Base-by-base conservation (phyloP, 1,284 basidiomycete species). In the Trametes hirsuta region DNA sequence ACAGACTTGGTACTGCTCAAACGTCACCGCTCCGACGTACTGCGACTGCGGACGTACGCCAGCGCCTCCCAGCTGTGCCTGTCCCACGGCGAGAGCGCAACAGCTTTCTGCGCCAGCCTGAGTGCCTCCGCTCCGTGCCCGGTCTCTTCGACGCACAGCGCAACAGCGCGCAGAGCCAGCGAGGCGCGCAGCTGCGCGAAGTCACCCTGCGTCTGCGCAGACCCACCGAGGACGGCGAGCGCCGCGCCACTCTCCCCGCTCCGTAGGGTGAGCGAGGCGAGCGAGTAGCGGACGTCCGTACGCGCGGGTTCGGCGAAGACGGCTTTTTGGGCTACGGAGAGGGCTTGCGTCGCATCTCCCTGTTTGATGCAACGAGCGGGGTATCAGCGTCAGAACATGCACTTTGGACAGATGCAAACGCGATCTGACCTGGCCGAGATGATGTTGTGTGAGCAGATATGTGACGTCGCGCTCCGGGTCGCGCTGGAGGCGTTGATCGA, bases 61-160 rank as follows among this genome's bases (percentile, higher is more conserved):
- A 92, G 70, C 22, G 81, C 78, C 63, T 79, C 74, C 91, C 91
- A 93, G 54, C 78, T 81, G 34, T 73, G 72, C 52, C 69, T 51
- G 30, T 85, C 80, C 74, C 84, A 88, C 1, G 93, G 93, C 14
- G 81, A 77, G 42, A 93, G 75, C 79, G 87, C 82, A 46, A 94
- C 78, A 2, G 84, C 85, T 67, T 83, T 85, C 72, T 93, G 88
- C 9, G 87, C 84, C 44, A 78, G 75, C 37, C 69, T 74, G 40
- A 77, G 65, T 0, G 82, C 81, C 14, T 67, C 71, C 40, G 66
- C 58, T 55, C 15, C 48, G 69, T 69, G 53, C 54, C 63, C 64
- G 58, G 62, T 49, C 68, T 73, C 68, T 47, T 78, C 75, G 6
- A 64, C 34, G 42, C 53, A 63, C 10, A 58, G 60, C 66, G 76